Percentiles rank a stretch among this genome's conserved stretches.
phyloP scores from a whole-genome alignment of 805 yeast species.

The Metschnikowia koreensis region DNA sequence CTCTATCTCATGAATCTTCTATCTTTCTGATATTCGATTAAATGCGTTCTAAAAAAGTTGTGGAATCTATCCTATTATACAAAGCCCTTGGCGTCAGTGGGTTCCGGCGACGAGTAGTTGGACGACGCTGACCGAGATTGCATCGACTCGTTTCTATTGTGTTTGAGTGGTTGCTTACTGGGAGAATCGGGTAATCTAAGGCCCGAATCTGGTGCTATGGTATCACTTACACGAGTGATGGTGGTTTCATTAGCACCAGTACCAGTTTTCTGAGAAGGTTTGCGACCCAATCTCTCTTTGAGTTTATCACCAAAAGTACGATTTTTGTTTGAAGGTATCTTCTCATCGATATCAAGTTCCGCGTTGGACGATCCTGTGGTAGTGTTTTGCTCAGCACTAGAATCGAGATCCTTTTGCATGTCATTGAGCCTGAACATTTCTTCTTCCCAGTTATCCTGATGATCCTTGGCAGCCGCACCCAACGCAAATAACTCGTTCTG shows the following conservation, averaged over 20 bases:
- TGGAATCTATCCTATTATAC: constrained; percentile 4
- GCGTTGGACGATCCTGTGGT: no score
- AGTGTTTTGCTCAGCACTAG: constrained; percentile 1
- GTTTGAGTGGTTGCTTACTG: constrained; percentile 8
- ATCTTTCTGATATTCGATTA: not conserved
- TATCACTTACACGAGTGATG: constrained; percentile 18
- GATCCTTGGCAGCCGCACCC: constrained; percentile 38
- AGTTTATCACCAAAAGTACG: constrained; percentile 14
- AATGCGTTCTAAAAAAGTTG: not conserved
- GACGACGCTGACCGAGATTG: constrained; percentile 16
- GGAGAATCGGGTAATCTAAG: constrained; percentile 6
- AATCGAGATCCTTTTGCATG: constrained; percentile 8
- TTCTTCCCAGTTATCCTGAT: constrained; percentile 71
- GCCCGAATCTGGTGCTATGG: constrained; percentile 8
- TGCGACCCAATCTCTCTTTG: constrained; percentile 12
- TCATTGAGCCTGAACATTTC: constrained; percentile 55
- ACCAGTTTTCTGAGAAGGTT: constrained; percentile 1
- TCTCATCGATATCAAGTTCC: constrained; percentile 1
- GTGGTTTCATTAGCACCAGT: not conserved
- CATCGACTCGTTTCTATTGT: constrained; percentile 10
- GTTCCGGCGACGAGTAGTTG: constrained; percentile 12
- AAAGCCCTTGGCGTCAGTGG: constrained; percentile 15
- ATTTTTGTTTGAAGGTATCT: not conserved
- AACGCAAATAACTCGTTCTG: constrained; percentile 20
- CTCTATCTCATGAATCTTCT: not conserved